A percentile compares a stretch with the other conserved stretches of the same genome.
phyloP scores from a whole-genome alignment of 768 basidiomycete species.

The Asterophora parasitica region DNA sequence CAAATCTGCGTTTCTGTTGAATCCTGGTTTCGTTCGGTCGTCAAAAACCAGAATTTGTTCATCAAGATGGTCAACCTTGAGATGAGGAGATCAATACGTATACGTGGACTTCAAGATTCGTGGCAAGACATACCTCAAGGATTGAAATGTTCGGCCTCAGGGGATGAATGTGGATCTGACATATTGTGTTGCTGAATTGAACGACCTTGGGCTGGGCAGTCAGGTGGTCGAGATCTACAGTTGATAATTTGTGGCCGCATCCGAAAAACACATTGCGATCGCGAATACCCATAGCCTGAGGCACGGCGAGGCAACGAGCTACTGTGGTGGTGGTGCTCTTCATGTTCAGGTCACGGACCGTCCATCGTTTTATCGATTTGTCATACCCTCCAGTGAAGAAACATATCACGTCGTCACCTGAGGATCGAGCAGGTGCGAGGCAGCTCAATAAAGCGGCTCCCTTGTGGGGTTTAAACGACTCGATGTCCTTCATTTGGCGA shows the following conservation, averaged over 20 bases:
- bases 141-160: conserved; percentile 37
- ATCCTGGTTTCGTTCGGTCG: conserved; percentile 31
- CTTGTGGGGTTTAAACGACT: not conserved
- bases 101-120: not conserved
- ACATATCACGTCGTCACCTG: conserved; percentile 20
- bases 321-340: conserved; percentile 17
- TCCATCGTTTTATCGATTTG: conserved; percentile 39
- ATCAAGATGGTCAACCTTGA: conserved; percentile 45
- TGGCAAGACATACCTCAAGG: conserved; percentile 39
- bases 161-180: conserved; percentile 44
- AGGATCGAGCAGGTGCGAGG: conserved; percentile 32
- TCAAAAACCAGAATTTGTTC: conserved; percentile 48
- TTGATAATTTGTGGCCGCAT: conserved; percentile 28
- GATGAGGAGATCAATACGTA: not conserved
- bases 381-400: conserved; percentile 50
- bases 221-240: conserved; percentile 34
- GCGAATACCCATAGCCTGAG: conserved; percentile 36
- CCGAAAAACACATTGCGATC: conserved; percentile 31
- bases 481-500: conserved; percentile 19
- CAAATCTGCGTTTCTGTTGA: conserved; percentile 35
- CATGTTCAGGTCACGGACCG: conserved; percentile 22
- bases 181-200: conserved; percentile 33
- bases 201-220: conserved; percentile 22
- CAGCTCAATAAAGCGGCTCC: conserved; percentile 28
- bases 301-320: conserved; percentile 19